Percentiles rank a stretch among this genome's conserved stretches.
These are phyloP conservation scores for Solanum sitiens DNA, from an alignment of 257 asterid genomes.

Conservation along the genomic window DNA sequence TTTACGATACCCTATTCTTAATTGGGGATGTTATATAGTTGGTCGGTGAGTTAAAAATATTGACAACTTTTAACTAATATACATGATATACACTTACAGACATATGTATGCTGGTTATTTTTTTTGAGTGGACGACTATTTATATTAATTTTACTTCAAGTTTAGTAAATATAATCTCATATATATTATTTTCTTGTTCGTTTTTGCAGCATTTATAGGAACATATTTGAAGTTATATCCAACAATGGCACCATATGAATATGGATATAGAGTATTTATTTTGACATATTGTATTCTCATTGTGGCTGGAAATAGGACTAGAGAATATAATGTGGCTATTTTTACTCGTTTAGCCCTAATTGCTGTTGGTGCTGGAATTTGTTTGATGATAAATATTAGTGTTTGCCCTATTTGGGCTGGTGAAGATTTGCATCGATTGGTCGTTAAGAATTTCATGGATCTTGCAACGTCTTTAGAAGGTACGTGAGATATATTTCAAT, in stretches of 20 bases:
- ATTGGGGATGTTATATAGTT: background rate
- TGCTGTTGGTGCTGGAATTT: slow-evolving; percentile 32
- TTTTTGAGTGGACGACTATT: background rate
- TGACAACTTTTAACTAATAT: background rate
- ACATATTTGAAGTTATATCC: slow-evolving; percentile 32
- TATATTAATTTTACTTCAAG: background rate
- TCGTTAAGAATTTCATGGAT: slow-evolving; percentile 32
- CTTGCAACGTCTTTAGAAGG: slow-evolving; percentile 41
- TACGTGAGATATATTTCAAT: background rate
- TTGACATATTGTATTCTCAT: slow-evolving; percentile 41
- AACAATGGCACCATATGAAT: slow-evolving; percentile 36
- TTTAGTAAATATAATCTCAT: background rate
- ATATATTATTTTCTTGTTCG: background rate
- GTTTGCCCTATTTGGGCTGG: slow-evolving; percentile 48
- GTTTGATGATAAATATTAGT: slow-evolving; percentile 22
- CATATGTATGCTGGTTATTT: background rate
- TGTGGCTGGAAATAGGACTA: slow-evolving; percentile 33
- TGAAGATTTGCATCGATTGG: slow-evolving; percentile 34
- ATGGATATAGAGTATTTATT: slow-evolving; percentile 39
- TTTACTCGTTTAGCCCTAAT: slow-evolving; percentile 29
- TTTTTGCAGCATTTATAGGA: slow-evolving; percentile 19
- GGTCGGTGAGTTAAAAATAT: background rate
- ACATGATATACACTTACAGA: background rate
- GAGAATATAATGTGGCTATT: slow-evolving; percentile 9
- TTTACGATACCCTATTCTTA: background rate